phyloP scores from a whole-genome alignment of 257 asterid species.

The Solanum stenotomum region DNA sequence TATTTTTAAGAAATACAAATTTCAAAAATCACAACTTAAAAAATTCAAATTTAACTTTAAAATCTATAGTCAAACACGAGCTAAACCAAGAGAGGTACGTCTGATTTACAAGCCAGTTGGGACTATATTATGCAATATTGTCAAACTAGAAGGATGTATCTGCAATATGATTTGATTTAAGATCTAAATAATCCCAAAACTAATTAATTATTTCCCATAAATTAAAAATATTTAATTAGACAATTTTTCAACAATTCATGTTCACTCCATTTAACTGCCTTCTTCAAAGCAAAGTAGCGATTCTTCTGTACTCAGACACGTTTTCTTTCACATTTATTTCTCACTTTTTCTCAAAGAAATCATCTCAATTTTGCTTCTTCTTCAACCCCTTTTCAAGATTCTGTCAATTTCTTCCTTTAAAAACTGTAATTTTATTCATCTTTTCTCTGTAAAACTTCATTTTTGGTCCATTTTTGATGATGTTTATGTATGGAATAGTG shows the following conservation, averaged over 20 bases:
- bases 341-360: constrained; percentile 4
- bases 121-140: background rate
- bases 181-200: background rate
- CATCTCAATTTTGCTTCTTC: background rate
- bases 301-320: constrained; percentile 14
- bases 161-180: background rate
- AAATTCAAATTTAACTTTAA: background rate
- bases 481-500: background rate
- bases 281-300: constrained; percentile 41
- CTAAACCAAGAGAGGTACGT: background rate
- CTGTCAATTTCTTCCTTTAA: background rate
- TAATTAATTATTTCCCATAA: background rate
- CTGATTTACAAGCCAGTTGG: background rate
- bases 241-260: constrained; percentile 1
- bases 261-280: constrained; percentile 21
- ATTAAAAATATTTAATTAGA: background rate
- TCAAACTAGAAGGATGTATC: background rate
- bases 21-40: no score
- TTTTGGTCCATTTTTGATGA: background rate
- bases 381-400: background rate
- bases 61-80: background rate
- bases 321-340: constrained; percentile 1
- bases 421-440: background rate
- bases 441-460: background rate
- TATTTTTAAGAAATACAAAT: background rate